phyloP scores from a whole-genome alignment of 2,329 filamentous ascomycete species.

The Neonectria coccinea region DNA sequence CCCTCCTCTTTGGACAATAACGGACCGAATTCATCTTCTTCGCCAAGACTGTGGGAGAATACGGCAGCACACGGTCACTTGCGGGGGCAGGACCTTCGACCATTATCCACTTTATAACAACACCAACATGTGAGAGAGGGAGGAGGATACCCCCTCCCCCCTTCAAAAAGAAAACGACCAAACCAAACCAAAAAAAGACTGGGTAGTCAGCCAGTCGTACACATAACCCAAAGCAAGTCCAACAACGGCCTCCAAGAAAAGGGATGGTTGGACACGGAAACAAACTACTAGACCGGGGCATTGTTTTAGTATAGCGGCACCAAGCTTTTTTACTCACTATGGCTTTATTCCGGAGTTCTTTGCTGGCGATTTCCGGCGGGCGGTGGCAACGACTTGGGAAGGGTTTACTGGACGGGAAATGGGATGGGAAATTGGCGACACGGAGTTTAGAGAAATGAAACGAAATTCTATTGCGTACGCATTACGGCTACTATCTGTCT shows the following conservation, averaged over 20 bases:
- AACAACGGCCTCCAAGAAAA: not conserved
- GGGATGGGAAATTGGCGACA: constrained; percentile 9
- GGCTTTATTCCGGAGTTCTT: not conserved
- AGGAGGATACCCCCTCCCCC: not conserved
- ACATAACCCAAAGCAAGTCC: not conserved
- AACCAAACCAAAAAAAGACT: not conserved
- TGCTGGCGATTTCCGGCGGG: not conserved
- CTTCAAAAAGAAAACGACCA: not conserved
- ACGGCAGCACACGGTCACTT: constrained; percentile 41
- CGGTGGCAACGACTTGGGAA: constrained; percentile 4
- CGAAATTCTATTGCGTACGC: constrained; percentile 4
- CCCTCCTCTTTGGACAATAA: constrained; percentile 27
- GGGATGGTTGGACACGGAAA: not conserved
- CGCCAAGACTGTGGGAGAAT: constrained; percentile 13
- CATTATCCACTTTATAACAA: not conserved
- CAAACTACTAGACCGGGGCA: constrained; percentile 8
- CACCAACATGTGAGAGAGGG: not conserved
- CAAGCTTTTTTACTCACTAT: not conserved
- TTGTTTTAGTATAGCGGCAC: not conserved
- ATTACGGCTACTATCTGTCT: not conserved
- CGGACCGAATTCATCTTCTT: constrained; percentile 21
- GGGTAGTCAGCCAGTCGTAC: not conserved
- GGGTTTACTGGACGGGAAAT: not conserved
- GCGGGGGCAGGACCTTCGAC: constrained; percentile 24
- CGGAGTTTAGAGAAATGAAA: constrained; percentile 5